Evolutionary conservation across 805 yeast genomes (phyloP).

Genomic region (Saccharomycopsis synnaedendra): DNA sequence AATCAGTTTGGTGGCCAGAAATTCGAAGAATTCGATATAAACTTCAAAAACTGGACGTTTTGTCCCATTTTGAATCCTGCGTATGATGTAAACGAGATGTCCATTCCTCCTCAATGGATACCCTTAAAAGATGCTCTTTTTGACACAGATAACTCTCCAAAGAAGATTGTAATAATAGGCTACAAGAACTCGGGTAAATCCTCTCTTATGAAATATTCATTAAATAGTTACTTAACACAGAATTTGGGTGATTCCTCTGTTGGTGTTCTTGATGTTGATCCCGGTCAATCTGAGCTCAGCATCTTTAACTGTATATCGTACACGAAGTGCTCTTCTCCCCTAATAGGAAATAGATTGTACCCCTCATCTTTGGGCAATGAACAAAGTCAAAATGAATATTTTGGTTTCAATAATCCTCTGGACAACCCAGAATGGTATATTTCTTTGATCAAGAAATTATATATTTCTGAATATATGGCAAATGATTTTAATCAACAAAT

Average conservation of each 20-base stretch:
- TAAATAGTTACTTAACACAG: slow-evolving; percentile 27
- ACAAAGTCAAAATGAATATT: slow-evolving; percentile 20
- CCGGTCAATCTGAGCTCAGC: slow-evolving; percentile 45
- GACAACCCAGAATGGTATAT: slow-evolving; percentile 24
- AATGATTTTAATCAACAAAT: slow-evolving; percentile 16
- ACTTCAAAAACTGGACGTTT: slow-evolving; percentile 15
- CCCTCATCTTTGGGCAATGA: not conserved
- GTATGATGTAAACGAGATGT: slow-evolving; percentile 3
- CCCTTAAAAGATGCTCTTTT: not conserved
- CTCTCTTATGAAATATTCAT: slow-evolving; percentile 31
- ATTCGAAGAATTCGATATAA: not conserved
- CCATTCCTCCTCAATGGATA: slow-evolving; percentile 5
- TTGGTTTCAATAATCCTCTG: slow-evolving; percentile 29
- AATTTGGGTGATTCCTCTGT: slow-evolving; percentile 18
- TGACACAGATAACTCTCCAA: not conserved
- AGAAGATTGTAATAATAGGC: slow-evolving; percentile 33
- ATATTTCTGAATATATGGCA: slow-evolving; percentile 12
- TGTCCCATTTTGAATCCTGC: slow-evolving; percentile 18
- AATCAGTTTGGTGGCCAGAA: not conserved
- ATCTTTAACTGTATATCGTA: slow-evolving; percentile 36
- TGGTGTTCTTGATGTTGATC: slow-evolving; percentile 41
- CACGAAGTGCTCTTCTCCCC: slow-evolving; percentile 21
- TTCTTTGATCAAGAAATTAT: slow-evolving; percentile 20
- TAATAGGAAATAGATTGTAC: slow-evolving; percentile 19
- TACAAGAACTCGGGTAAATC: slow-evolving; percentile 47